phyloP scores from a whole-genome alignment of 177 flowering plant genomes.

The Vitis hybrid region DNA sequence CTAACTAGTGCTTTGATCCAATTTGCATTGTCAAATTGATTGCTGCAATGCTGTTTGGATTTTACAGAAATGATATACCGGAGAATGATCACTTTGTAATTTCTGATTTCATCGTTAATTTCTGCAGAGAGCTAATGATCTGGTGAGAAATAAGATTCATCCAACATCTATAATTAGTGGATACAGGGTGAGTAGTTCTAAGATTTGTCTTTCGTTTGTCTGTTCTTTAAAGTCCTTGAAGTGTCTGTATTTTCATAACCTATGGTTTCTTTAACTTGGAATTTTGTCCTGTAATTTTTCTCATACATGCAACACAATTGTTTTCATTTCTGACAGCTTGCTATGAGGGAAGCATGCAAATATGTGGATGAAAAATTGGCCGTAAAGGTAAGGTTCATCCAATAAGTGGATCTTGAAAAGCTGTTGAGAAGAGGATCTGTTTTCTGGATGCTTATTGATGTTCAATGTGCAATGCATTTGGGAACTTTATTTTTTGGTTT shows the following conservation, averaged over 20 bases:
- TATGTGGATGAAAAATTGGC: slow-evolving; percentile 91
- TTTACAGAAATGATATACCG: background rate
- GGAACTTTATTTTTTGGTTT: background rate
- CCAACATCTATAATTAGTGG: slow-evolving; percentile 98
- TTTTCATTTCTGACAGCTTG: slow-evolving; percentile 65
- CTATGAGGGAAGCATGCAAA: slow-evolving; percentile 98
- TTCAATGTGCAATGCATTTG: background rate
- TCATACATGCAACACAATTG: slow-evolving; percentile 1
- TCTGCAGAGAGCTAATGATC: slow-evolving; percentile 92
- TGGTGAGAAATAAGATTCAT: slow-evolving; percentile 91
- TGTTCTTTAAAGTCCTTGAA: background rate
- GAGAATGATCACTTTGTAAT: background rate
- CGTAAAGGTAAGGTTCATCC: slow-evolving; percentile 56
- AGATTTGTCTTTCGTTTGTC: background rate
- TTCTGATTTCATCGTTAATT: background rate
- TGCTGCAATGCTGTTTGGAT: background rate
- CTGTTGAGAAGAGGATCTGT: background rate
- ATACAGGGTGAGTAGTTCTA: slow-evolving; percentile 62
- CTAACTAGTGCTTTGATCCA: background rate
- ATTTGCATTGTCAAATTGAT: background rate
- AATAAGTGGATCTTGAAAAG: background rate
- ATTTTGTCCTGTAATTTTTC: background rate
- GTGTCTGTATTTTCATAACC: too few relatives aligned
- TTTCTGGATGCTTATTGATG: too few relatives aligned
- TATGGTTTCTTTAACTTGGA: background rate